phyloP scores from a whole-genome alignment of 2,329 filamentous ascomycete species.

The Incumbomyces delicatus region DNA sequence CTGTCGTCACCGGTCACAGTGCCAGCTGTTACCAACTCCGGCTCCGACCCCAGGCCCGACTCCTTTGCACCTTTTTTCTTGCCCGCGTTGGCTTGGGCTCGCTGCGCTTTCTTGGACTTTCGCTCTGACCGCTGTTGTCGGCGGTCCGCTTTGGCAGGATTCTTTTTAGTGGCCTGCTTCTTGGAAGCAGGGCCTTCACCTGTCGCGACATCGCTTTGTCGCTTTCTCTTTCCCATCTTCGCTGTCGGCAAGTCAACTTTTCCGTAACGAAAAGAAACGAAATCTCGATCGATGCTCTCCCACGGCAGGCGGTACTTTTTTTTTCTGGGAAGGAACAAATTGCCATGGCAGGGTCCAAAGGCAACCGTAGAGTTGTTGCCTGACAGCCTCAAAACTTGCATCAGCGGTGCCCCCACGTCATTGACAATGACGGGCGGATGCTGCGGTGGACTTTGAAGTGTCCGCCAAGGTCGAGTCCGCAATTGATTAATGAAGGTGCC shows the following conservation, averaged over 20 bases:
- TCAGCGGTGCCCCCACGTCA: too few relatives aligned
- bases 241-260: neutral
- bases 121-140: slow-evolving; percentile 19
- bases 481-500: neutral
- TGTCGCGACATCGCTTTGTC: slow-evolving; percentile 9
- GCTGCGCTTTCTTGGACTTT: slow-evolving; percentile 14
- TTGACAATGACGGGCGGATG: too few relatives aligned
- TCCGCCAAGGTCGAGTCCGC: slow-evolving; percentile 1
- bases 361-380: too few relatives aligned
- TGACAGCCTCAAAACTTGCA: too few relatives aligned
- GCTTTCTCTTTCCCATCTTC: slow-evolving; percentile 17
- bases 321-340: too few relatives aligned
- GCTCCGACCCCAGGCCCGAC: neutral
- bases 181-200: slow-evolving; percentile 3
- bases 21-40: neutral
- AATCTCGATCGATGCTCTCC: too few relatives aligned
- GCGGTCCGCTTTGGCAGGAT: slow-evolving; percentile 13
- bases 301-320: too few relatives aligned
- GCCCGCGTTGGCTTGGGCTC: slow-evolving; percentile 10
- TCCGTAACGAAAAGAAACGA: neutral
- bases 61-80: slow-evolving; percentile 7
- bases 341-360: too few relatives aligned
- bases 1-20: neutral
- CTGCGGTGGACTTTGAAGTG: neutral
- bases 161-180: slow-evolving; percentile 4